Percentiles rank a stretch among this genome's conserved stretches.
Evolutionary conservation across 2,329 filamentous ascomycete species (phyloP).

Genomic region (Plectosphaerella cucumerina): DNA sequence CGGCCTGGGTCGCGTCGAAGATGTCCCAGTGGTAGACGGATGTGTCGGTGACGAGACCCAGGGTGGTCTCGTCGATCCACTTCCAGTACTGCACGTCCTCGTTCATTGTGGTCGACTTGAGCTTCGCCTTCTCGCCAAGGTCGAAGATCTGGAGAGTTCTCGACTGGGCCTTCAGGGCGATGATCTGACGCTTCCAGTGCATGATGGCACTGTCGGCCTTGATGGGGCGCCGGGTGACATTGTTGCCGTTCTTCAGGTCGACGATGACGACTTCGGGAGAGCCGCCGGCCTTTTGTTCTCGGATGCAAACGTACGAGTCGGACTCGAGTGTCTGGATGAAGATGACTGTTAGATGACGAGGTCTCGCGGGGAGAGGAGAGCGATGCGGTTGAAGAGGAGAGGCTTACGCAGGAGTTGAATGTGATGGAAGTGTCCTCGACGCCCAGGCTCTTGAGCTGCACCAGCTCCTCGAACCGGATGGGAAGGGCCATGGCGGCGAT

Average conservation of each 20-base stretch:
- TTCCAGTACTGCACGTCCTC: conserved; percentile 99
- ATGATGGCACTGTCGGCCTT: conserved; percentile 99
- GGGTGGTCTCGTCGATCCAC: conserved; percentile 86
- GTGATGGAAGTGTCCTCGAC: conserved; percentile 56
- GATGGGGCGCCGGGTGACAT: conserved; percentile 89
- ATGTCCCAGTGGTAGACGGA: conserved; percentile 98
- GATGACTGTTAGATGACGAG: conserved; percentile 67
- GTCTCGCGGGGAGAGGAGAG: conserved; percentile 10
- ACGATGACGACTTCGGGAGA: conserved; percentile 95
- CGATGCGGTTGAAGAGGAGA: neutral
- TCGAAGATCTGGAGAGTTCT: conserved; percentile 98
- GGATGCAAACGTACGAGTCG: conserved; percentile 92
- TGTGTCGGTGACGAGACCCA: conserved; percentile 87
- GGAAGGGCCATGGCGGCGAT: conserved; percentile 61
- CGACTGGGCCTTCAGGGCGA: conserved; percentile 91
- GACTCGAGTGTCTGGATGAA: conserved; percentile 90
- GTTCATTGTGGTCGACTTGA: conserved; percentile 94
- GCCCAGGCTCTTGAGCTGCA: conserved; percentile 56
- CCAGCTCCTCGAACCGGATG: conserved; percentile 90
- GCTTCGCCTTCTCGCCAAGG: conserved; percentile 84
- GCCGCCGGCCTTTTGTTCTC: conserved; percentile 82
- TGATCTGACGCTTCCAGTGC: conserved; percentile 96
- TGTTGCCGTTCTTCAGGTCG: conserved; percentile 96
- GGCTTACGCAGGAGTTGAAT: conserved; percentile 74
- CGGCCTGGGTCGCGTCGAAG: conserved; percentile 74